Percentiles rank a stretch among this genome's conserved stretches.
Evolutionary conservation across 306 rosid species (phyloP).

Genomic region (Oemleria cerasiformis): DNA sequence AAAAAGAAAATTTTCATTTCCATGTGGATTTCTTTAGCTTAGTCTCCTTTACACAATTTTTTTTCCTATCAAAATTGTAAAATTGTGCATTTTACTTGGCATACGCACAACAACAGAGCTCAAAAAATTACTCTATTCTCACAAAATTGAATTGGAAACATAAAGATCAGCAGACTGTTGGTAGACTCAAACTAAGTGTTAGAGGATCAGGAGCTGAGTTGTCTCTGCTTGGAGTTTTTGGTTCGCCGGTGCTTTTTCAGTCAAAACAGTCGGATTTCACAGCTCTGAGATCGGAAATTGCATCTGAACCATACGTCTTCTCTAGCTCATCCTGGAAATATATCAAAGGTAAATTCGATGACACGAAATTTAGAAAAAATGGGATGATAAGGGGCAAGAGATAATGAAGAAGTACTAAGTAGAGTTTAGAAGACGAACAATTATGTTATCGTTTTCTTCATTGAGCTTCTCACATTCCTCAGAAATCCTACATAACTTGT

Average conservation of each 20-base stretch:
- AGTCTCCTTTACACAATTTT: too few species aligned
- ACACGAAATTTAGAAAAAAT: not conserved
- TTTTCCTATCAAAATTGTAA: too few species aligned
- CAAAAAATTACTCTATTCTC: not conserved
- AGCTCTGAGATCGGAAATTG: slow-evolving; percentile 28
- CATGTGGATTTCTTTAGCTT: not conserved
- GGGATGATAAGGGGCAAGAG: not conserved
- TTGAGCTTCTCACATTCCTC: slow-evolving; percentile 24
- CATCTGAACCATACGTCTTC: slow-evolving; percentile 27
- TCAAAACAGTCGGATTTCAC: slow-evolving; percentile 18
- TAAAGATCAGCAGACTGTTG: not conserved
- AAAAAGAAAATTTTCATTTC: not conserved
- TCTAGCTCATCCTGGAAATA: slow-evolving; percentile 34
- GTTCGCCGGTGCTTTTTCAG: slow-evolving; percentile 2
- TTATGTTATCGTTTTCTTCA: slow-evolving; percentile 28
- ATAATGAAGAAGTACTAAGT: not conserved
- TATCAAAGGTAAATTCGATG: not conserved
- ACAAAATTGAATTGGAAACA: not conserved
- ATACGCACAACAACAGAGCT: not conserved
- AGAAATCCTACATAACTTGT: slow-evolving; percentile 24
- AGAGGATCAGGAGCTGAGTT: slow-evolving; percentile 8
- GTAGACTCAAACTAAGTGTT: slow-evolving; percentile 3
- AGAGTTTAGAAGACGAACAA: slow-evolving; percentile 36
- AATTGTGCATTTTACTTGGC: not conserved
- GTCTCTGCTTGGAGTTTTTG: slow-evolving; percentile 10